These are phyloP conservation scores for Stellera chamaejasme DNA, from an alignment of 345 rosid genomes.

Conservation along the genomic window DNA sequence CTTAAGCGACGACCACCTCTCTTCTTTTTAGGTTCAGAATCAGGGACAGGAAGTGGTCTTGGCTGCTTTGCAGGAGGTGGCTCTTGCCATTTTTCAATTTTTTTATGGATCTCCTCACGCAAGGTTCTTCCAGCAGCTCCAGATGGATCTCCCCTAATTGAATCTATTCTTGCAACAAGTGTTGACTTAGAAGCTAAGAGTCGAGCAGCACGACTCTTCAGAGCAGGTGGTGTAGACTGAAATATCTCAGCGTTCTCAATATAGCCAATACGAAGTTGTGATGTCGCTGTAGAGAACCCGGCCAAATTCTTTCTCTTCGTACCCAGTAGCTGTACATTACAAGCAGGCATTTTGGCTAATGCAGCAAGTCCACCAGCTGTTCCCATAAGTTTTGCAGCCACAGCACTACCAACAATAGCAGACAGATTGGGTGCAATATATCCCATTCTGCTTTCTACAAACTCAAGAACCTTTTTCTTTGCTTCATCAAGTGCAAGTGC, in stretches of 20 bases:
- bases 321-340: conserved; percentile 92
- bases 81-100: conserved; percentile 97
- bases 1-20: conserved; percentile 94
- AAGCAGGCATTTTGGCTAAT: conserved; percentile 96
- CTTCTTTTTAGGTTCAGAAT: conserved; percentile 96
- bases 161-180: conserved; percentile 83
- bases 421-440: conserved; percentile 94
- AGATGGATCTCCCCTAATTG: conserved; percentile 71
- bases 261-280: conserved; percentile 75
- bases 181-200: conserved; percentile 83
- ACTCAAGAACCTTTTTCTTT: conserved; percentile 87
- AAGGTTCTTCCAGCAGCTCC: conserved; percentile 69
- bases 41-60: conserved; percentile 96
- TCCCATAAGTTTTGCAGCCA: conserved; percentile 96
- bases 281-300: conserved; percentile 87
- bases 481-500: conserved; percentile 75
- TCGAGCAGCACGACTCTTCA: conserved; percentile 70
- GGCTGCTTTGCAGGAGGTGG: conserved; percentile 98
- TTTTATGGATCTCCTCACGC: conserved; percentile 66
- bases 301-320: conserved; percentile 92
- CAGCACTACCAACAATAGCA: conserved; percentile 90
- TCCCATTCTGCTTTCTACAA: conserved; percentile 94
- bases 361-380: conserved; percentile 94
- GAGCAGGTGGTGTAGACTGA: conserved; percentile 73
- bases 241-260: conserved; percentile 83